Evolutionary conservation across 2,329 filamentous ascomycete species (phyloP), one percentile per base, ranked within the genome.

Genomic region (Dothideomycetes sp.): DNA sequence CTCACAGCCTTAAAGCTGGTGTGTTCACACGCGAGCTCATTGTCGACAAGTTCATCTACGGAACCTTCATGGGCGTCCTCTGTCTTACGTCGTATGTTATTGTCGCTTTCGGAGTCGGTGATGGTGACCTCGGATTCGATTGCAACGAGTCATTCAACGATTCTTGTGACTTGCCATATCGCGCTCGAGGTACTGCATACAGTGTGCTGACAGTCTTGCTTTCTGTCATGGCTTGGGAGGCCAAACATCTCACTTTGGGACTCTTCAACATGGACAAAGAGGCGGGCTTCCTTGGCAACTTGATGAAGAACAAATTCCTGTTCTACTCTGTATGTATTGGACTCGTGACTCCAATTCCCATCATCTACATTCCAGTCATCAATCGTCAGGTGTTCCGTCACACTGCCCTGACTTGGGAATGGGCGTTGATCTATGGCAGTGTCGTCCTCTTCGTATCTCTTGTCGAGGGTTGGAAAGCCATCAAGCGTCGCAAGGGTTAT

Each of bases 41-140:
- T 46, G 56, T 59, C 22, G 65, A 69, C 51, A 69, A 66, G 44
- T 64, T 68, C 53, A 62, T 69, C 53, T 69, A 68, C 47, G 65
- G 65, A 22, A 60, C 60, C 39, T 66, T 61, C 53, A 66, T 68
- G 62, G 64, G 64, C 31, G 49, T 54, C 0, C 57, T 69, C 0
- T 68, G 65, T 46, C 60, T 69, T 8, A 58, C 57, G 35, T 59
- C 60, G n/a, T 68, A 65, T 50, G 57, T 61, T 32, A 58, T 65
- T 28, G 65, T 68, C 27, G 62, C 62, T 2, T 68, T 64, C 43
- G 64, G 64, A 5, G 59, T 58, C 22, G 63, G 62, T n/a, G 53
- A 61, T 33, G 64, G 64, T 15, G 56, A 65, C 25, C 56, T 69
- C 1, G 65, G 65, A 5, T 47, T 49, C 11, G 63, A 63, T 16